Evolutionary conservation across 2,329 filamentous ascomycete species (phyloP), one percentile per base, ranked within the genome.

Genomic region (Aspergillaceae sp.): DNA sequence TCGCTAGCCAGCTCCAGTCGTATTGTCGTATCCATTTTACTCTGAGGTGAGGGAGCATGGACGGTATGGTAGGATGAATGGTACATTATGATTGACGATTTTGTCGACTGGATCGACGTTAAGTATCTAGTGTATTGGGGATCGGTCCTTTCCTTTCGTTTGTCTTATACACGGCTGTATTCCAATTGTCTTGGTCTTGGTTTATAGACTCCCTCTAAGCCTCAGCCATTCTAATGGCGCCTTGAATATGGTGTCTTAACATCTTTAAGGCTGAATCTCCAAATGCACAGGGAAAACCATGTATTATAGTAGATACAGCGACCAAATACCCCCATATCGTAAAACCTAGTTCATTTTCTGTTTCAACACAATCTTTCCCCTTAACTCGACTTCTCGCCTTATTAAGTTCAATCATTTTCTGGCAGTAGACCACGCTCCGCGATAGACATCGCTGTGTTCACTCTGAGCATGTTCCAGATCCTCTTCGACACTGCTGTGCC

Each of bases 371-470:
- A 36, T 36, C 11, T 36, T 36, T 36, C 34, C 34, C 34, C 34
- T 36, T 36, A 36, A 36, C 34, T 36, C 34, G 34, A n/a, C 34
- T 36, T 36, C 34, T 36, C 34, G 7, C 4, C 11, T n/a, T 36
- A 36, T 40, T 40, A 40, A 7, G 38, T 27, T 40, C 38, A 26
- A 40, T 40, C 28, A 40, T 40, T 40, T 40, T 9, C 10, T n/a
- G 11, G 34, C 11, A 36, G 34, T 36, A 36, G 34, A 36, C 11
- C 11, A 40, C 38, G 3, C 7, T 28, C 7, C 38, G 28, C 38
- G 38, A 40, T 40, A 40, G 38, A 40, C 28, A 40, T 40, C 28
- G 28, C 28, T 26, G 38, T 28, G 38, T 40, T 40, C 38, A 40
- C 38, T 6, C 28, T 8, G 7, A 29, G 38, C 38, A 40, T 11